Evolutionary conservation across 1,284 basidiomycete species (phyloP).

Genomic region (Irpex sp.): DNA sequence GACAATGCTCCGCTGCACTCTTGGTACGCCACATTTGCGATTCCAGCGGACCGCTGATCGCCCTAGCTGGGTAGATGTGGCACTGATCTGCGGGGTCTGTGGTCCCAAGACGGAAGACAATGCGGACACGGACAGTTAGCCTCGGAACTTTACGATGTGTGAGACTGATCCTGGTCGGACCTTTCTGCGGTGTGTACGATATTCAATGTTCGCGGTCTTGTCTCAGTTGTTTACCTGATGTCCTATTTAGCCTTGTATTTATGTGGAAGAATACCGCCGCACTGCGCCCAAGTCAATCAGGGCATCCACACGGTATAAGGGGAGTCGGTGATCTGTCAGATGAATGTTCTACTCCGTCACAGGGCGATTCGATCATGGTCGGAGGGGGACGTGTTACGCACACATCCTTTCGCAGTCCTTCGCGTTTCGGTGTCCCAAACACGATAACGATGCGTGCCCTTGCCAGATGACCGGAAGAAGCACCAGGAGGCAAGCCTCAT

Average conservation of each 20-base stretch:
- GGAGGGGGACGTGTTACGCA: background rate
- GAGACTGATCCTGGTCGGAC: background rate
- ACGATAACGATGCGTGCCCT: too few relatives aligned
- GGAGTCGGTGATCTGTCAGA: background rate
- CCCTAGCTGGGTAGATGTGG: background rate
- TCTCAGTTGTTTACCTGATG: background rate
- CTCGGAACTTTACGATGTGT: background rate
- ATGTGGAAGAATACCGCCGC: background rate
- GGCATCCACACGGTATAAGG: background rate
- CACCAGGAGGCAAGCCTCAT: too few relatives aligned
- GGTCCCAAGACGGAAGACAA: background rate
- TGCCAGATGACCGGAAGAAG: too few relatives aligned
- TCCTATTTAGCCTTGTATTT: background rate
- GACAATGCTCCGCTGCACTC: background rate
- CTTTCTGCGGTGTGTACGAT: background rate
- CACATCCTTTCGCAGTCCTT: background rate
- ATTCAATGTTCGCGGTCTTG: background rate
- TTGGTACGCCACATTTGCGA: background rate
- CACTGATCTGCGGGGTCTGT: background rate
- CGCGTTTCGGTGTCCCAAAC: too few relatives aligned
- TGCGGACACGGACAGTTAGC: background rate
- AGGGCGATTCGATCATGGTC: background rate
- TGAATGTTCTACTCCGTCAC: background rate
- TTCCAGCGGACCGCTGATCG: background rate
- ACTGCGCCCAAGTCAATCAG: background rate